Percentiles rank a stretch among this genome's conserved stretches.
Conservation (phyloP, 805 yeast species). For the Metschnikowia lachancei region DNA sequence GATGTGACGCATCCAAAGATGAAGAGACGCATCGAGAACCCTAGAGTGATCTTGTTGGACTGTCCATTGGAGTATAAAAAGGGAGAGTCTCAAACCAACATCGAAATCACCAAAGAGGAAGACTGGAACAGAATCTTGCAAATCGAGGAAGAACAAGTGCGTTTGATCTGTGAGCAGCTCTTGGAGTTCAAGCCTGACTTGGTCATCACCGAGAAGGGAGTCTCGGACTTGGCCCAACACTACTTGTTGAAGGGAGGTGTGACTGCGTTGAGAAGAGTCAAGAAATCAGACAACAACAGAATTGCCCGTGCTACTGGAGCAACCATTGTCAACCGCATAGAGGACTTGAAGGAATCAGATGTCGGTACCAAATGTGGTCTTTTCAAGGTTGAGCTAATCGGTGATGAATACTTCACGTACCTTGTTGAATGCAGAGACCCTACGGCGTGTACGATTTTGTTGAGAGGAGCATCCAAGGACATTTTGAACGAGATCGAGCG, state of each 20-base stretch:
- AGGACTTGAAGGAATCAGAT: conserved; percentile 88
- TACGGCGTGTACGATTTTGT: conserved; percentile 86
- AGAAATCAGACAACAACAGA: conserved; percentile 93
- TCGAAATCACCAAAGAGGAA: conserved; percentile 91
- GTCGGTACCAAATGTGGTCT: conserved; percentile 86
- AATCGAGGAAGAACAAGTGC: conserved; percentile 97
- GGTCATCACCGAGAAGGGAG: conserved; percentile 97
- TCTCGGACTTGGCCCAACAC: conserved; percentile 96
- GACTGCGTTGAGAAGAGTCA: conserved; percentile 88
- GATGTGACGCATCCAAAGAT: conserved; percentile 99
- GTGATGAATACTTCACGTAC: conserved; percentile 94
- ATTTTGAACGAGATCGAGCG: conserved; percentile 94
- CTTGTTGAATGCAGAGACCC: conserved; percentile 79
- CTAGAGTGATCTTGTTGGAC: conserved; percentile 84
- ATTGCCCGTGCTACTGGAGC: conserved; percentile 98
- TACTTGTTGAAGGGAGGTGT: conserved; percentile 90
- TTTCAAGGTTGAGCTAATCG: conserved; percentile 91
- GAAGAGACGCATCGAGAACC: conserved; percentile 86
- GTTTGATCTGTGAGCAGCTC: conserved; percentile 78
- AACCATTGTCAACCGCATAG: conserved; percentile 91
- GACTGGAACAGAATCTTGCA: conserved; percentile 95
- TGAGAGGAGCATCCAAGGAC: conserved; percentile 97
- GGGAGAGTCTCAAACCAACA: conserved; percentile 98
- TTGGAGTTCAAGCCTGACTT: conserved; percentile 85
- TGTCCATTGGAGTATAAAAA: conserved; percentile 97